phyloP scores from a whole-genome alignment of 2,329 filamentous ascomycete genomes.

The Cladophialophora exuberans region DNA sequence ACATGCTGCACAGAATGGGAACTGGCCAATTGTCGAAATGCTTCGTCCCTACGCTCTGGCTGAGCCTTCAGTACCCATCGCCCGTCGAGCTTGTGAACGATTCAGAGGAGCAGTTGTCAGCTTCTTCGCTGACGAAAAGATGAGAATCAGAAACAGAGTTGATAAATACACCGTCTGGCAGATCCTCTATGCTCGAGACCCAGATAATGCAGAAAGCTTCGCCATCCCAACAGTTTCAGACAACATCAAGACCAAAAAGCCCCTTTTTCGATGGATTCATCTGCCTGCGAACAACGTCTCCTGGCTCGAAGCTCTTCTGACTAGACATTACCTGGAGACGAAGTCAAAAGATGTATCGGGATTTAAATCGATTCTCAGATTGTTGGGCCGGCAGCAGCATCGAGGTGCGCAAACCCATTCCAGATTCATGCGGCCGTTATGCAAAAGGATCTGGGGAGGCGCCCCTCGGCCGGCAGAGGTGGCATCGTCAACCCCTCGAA shows the following conservation, averaged over 20 bases:
- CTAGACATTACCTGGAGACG: conserved; percentile 67
- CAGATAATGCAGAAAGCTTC: conserved; percentile 50
- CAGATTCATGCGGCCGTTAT: conserved; percentile 33
- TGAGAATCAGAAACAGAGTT: conserved; percentile 36
- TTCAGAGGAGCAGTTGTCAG: conserved; percentile 60
- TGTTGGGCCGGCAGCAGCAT: conserved; percentile 34
- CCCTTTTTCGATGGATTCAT: conserved; percentile 53
- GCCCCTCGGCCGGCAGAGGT: conserved; percentile 3
- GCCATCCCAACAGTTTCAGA: conserved; percentile 51
- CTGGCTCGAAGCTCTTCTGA: conserved; percentile 66
- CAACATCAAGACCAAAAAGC: conserved; percentile 46
- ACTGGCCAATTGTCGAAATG: conserved; percentile 40
- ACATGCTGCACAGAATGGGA: conserved; percentile 45
- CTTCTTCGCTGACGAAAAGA: conserved; percentile 41
- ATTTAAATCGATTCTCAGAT: conserved; percentile 58
- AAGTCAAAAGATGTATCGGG: conserved; percentile 65
- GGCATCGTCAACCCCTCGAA: conserved; percentile 10
- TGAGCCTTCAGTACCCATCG: conserved; percentile 42
- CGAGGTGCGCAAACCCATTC: conserved; percentile 39
- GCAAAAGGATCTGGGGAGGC: conserved; percentile 12
- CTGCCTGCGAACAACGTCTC: conserved; percentile 58
- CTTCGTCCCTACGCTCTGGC: conserved; percentile 43
- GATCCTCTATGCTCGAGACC: conserved; percentile 54
- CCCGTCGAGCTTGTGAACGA: conserved; percentile 49
- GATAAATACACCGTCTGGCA: conserved; percentile 55